These are phyloP conservation scores for Rhododendron kiyosumense DNA, from an alignment of 148 eudicot genomes.

Conservation along the genomic window DNA sequence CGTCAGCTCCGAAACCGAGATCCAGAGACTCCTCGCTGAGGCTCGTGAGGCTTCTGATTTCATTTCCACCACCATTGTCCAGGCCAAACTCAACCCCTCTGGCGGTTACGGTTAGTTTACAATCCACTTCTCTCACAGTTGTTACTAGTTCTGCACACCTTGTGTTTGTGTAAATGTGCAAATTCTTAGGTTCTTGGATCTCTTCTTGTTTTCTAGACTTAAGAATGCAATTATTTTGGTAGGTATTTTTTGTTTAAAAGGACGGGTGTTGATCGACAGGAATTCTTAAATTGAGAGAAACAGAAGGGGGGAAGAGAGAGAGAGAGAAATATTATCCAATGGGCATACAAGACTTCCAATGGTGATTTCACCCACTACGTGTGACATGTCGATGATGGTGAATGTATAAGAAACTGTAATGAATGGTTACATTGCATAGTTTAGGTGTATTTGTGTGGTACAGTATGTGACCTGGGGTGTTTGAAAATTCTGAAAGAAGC, in stretches of 20 bases:
- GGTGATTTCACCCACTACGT: background rate
- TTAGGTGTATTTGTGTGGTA: background rate
- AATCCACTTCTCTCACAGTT: background rate
- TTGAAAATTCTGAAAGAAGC: background rate
- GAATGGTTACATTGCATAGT: background rate
- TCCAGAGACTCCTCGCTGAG: constrained; percentile 51
- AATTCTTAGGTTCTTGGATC: background rate
- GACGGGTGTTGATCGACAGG: background rate
- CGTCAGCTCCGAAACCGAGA: constrained; percentile 52
- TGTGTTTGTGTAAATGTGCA: constrained; percentile 31
- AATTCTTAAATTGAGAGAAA: background rate
- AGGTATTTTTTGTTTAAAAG: background rate
- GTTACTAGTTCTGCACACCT: constrained; percentile 21
- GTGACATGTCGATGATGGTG: background rate
- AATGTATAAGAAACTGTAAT: background rate
- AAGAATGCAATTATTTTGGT: background rate
- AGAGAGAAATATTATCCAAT: background rate
- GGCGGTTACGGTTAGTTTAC: constrained; percentile 58
- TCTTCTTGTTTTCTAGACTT: background rate
- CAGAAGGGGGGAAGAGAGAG: too few relatives aligned
- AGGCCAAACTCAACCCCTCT: constrained; percentile 70
- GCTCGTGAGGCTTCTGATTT: constrained; percentile 75
- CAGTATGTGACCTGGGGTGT: background rate
- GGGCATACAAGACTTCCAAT: background rate
- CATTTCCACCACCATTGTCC: constrained; percentile 79